Conservation (phyloP, 2,329 filamentous ascomycete genomes). For the Sporothrix phasma region DNA sequence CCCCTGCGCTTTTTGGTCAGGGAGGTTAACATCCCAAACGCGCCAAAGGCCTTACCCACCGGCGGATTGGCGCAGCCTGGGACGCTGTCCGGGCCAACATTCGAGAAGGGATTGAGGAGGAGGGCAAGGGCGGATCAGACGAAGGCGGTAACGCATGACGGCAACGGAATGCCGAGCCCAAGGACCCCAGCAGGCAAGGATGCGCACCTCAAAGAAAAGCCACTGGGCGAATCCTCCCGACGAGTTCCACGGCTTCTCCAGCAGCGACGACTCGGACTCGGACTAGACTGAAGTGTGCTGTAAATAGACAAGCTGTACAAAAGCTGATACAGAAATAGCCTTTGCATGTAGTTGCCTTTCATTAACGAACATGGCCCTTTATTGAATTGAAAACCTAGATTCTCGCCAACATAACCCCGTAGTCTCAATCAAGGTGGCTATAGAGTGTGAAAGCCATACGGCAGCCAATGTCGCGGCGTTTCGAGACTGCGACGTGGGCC, state of each 20-base stretch:
- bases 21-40: too few relatives aligned
- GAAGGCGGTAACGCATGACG: conserved; percentile 40
- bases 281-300: conserved; percentile 14
- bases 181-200: conserved; percentile 23
- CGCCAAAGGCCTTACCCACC: too few relatives aligned
- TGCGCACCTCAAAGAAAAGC: too few relatives aligned
- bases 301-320: not conserved
- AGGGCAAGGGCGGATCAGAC: conserved; percentile 36
- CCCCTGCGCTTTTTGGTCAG: conserved; percentile 92
- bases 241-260: conserved; percentile 50
- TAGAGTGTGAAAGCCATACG: too few relatives aligned
- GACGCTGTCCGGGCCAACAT: conserved; percentile 74
- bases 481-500: too few relatives aligned
- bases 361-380: conserved; percentile 4
- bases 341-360: not conserved
- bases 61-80: conserved; percentile 94
- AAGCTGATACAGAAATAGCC: not conserved
- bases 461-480: too few relatives aligned
- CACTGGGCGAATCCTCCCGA: conserved; percentile 39
- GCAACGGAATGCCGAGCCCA: conserved; percentile 20
- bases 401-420: too few relatives aligned
- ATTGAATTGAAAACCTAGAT: too few relatives aligned
- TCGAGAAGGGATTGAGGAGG: conserved; percentile 60
- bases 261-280: conserved; percentile 30
- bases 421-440: too few relatives aligned